Percentiles rank a stretch among this genome's conserved stretches.
phyloP scores from a whole-genome alignment of 2,329 filamentous ascomycete genomes.

The Scytalidium lignicola region DNA sequence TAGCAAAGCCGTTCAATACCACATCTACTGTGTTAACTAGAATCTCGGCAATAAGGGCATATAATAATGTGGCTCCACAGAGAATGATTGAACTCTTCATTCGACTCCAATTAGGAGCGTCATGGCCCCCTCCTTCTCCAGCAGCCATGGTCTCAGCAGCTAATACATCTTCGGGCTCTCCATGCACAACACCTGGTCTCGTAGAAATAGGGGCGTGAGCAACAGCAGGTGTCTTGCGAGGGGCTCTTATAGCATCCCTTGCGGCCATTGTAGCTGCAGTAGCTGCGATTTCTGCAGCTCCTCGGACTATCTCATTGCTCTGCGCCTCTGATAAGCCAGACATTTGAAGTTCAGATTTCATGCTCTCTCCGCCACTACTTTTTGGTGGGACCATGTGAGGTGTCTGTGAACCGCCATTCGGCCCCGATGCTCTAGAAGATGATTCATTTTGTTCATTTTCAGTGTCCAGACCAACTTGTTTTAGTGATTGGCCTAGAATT shows the following conservation, averaged over 20 bases:
- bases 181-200: constrained; percentile 29
- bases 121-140: constrained; percentile 65
- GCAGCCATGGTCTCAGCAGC: constrained; percentile 27
- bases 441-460: constrained; percentile 38
- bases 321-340: constrained; percentile 76
- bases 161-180: constrained; percentile 24
- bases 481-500: constrained; percentile 84
- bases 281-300: constrained; percentile 90
- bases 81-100: constrained; percentile 87
- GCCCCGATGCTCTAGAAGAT: constrained; percentile 13
- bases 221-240: constrained; percentile 44
- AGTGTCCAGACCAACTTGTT: constrained; percentile 69
- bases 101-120: constrained; percentile 97
- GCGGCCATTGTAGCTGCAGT: constrained; percentile 85
- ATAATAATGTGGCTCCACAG: constrained; percentile 81
- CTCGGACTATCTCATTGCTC: constrained; percentile 73
- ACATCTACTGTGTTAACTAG: constrained; percentile 95
- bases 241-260: constrained; percentile 59
- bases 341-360: constrained; percentile 45
- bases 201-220: constrained; percentile 19
- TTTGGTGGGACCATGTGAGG: constrained; percentile 77
- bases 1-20: constrained; percentile 82
- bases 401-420: constrained; percentile 43
- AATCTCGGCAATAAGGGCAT: constrained; percentile 96
- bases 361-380: constrained; percentile 40